Percentiles rank a stretch among this genome's conserved stretches.
phyloP scores from a whole-genome alignment of 106 monocot genomes.

The Dendrobium chrysotoxum region DNA sequence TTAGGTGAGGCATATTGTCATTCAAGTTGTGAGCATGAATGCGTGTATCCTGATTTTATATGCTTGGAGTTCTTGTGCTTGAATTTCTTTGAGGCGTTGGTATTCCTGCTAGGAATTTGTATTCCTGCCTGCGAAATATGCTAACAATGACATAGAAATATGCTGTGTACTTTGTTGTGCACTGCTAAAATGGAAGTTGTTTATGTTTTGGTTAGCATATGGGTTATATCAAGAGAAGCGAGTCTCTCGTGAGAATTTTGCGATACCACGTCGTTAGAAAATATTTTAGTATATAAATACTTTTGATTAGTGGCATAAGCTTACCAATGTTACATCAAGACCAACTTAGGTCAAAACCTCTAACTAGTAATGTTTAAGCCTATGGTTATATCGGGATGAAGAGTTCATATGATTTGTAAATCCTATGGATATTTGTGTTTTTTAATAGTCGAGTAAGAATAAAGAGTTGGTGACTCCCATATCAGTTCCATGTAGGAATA shows the following conservation, averaged over 20 bases:
- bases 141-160: neutral
- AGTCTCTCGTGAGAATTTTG: neutral
- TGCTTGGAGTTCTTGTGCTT: neutral
- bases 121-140: neutral
- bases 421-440: neutral
- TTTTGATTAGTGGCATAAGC: too few relatives aligned
- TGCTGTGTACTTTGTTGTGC: neutral
- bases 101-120: neutral
- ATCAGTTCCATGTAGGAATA: neutral
- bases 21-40: conserved; percentile 6
- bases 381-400: too few relatives aligned
- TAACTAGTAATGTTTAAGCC: too few relatives aligned
- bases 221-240: neutral
- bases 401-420: neutral
- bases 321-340: too few relatives aligned
- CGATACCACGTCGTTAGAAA: too few relatives aligned
- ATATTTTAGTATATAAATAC: too few relatives aligned
- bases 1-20: conserved; percentile 3
- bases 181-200: neutral
- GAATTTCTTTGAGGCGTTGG: neutral
- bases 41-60: neutral
- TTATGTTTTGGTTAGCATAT: neutral
- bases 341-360: too few relatives aligned
- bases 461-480: neutral
- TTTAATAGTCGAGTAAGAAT: neutral